Percentiles rank a stretch among this genome's conserved stretches.
phyloP scores from a whole-genome alignment of 768 basidiomycete genomes.

The Strobilomyces echinocephalus region DNA sequence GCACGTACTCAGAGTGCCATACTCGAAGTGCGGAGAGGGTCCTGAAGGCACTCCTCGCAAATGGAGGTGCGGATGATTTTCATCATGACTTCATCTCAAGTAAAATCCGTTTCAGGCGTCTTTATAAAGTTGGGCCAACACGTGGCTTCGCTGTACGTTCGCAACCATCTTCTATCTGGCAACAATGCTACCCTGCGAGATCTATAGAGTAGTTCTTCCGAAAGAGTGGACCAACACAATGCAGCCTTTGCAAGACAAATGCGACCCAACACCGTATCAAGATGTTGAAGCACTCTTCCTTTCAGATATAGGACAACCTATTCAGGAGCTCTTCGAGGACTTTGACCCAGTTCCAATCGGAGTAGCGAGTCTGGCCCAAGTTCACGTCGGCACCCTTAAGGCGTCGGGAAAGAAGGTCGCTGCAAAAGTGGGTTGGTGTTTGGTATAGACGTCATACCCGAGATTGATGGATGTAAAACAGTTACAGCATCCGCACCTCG shows the following conservation, averaged over 20 bases:
- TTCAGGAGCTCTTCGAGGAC: slow-evolving; percentile 75
- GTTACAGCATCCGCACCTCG: slow-evolving; percentile 90
- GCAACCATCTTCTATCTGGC: slow-evolving; percentile 11
- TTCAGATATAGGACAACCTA: slow-evolving; percentile 68
- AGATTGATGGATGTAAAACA: slow-evolving; percentile 23
- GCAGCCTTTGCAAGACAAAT: slow-evolving; percentile 81
- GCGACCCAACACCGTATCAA: slow-evolving; percentile 81
- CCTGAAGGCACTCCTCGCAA: slow-evolving; percentile 77
- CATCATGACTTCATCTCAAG: neutral
- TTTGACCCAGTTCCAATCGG: slow-evolving; percentile 89
- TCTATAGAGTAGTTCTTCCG: slow-evolving; percentile 48
- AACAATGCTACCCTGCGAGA: slow-evolving; percentile 8
- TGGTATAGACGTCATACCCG: neutral
- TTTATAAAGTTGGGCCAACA: slow-evolving; percentile 91
- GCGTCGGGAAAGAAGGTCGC: slow-evolving; percentile 74
- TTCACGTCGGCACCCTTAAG: slow-evolving; percentile 76
- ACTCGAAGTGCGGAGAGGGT: slow-evolving; percentile 75
- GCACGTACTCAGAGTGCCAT: slow-evolving; percentile 76
- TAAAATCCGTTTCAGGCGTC: slow-evolving; percentile 43
- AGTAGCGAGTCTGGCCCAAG: slow-evolving; percentile 94
- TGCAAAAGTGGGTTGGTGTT: slow-evolving; percentile 57
- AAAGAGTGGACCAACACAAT: slow-evolving; percentile 58
- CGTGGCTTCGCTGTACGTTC: slow-evolving; percentile 62
- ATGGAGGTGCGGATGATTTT: slow-evolving; percentile 59
- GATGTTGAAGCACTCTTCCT: slow-evolving; percentile 73